These are phyloP conservation scores for Vanderwaltozyma tropicalis DNA, from an alignment of 805 yeast genomes.

Conservation along the genomic window DNA sequence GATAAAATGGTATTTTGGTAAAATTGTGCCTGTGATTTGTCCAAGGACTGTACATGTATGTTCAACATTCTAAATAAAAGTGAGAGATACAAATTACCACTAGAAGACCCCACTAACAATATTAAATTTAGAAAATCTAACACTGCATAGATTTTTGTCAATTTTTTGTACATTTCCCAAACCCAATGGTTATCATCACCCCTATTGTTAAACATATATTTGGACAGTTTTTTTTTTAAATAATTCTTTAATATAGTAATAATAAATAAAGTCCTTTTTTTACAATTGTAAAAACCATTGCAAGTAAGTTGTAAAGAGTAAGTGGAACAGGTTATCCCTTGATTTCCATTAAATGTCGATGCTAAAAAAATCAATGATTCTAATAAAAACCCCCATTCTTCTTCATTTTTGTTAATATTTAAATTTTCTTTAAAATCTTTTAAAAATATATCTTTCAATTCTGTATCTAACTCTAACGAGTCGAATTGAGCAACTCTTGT, in stretches of 20 bases:
- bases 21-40: not conserved
- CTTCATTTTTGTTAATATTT: conserved; percentile 3
- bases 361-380: conserved; percentile 16
- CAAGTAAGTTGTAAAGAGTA: conserved; percentile 10
- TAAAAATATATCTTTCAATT: conserved; percentile 12
- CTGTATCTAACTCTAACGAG: conserved; percentile 13
- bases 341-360: conserved; percentile 3
- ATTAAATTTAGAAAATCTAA: conserved; percentile 7
- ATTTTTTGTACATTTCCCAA: not conserved
- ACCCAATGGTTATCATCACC: not conserved
- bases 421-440: conserved; percentile 6
- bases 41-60: conserved; percentile 1
- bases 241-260: conserved; percentile 10
- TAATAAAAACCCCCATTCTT: conserved; percentile 13
- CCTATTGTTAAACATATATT: conserved; percentile 3
- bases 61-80: conserved; percentile 14
- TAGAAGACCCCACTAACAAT: not conserved
- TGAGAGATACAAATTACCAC: conserved; percentile 6
- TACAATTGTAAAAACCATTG: conserved; percentile 10
- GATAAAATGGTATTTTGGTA: not conserved
- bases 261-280: conserved; percentile 9
- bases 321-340: conserved; percentile 3
- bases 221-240: conserved; percentile 9
- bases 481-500: conserved; percentile 6
- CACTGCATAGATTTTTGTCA: conserved; percentile 1